Base-by-base conservation (phyloP, 164 flowering plant genomes). In the Nymphaea thermarum region DNA sequence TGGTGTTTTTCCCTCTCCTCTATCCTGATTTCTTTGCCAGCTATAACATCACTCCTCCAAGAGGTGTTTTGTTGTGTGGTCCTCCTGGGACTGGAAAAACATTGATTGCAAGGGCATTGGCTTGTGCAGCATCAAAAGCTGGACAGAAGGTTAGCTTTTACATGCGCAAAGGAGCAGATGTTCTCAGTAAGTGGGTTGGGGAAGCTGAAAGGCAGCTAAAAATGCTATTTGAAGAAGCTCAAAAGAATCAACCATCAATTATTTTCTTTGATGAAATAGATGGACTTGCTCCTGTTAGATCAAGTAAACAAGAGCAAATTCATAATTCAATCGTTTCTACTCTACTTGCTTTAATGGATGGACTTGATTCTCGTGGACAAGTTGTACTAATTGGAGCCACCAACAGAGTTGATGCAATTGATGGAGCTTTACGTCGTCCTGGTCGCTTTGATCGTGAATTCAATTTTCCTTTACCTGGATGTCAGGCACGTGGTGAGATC, bases 21-120 rank as follows among this genome's bases (percentile, higher is more conserved):
- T 95, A 95, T 71, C 99, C 99, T 53, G 99, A 95, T 72, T 95
- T 95, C 75, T 95, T 95, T 77, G 88, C 90, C 4, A 88, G 86
- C 79, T 95, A 95, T 77, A 86, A 82, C 74, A 95, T 95, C 43
- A 95, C 94, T 69, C 99, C 99, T 66, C 99, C 99, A 36, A 87
- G 99, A 72, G 99, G 99, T 7, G 99, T 95, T 64, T 75, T 95
- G 79, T 79, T 95, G 65, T 95, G 99, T 81, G 99, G 99, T 16
- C 99, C 99, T 43, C 99, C 99, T 66, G 99, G 99, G 66, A 95
- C 99, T 15, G 99, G 99, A 66, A 95, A 95, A 78, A 95, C 99
- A 63, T 76, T 95, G 63, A 90, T 95, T 77, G 99, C 99, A 43
- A 82, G 99, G 73, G 99, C 99, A 62, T 83, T 95, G 74, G 99